Evolutionary conservation across 176 grass and related monocot species (phyloP).

Genomic region (Pharus latifolius): DNA sequence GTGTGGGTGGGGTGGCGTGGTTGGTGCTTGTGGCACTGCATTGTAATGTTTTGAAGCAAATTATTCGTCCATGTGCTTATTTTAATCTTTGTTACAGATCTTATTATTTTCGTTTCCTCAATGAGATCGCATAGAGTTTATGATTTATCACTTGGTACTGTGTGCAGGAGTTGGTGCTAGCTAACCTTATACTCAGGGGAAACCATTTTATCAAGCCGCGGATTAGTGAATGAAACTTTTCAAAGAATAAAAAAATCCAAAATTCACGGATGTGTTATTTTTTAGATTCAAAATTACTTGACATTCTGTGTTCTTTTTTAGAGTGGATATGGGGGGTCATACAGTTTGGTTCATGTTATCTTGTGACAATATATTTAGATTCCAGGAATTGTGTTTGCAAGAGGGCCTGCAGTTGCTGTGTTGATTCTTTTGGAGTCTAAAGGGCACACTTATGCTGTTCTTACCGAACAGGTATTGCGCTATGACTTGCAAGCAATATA

Average conservation of each 20-base stretch:
- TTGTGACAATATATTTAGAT: slow-evolving; percentile 45
- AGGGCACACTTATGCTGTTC: slow-evolving; percentile 63
- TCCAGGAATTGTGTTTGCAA: slow-evolving; percentile 96
- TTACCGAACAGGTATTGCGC: slow-evolving; percentile 66
- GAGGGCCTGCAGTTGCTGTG: slow-evolving; percentile 78
- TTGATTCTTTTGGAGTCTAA: slow-evolving; percentile 80
- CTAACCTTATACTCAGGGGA: no score
- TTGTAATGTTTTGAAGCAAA: not conserved
- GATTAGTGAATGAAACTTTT: no score
- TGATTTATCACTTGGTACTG: no score
- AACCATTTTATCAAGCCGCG: no score
- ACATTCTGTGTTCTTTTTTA: not conserved
- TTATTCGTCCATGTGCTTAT: not conserved
- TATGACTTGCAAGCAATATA: not conserved
- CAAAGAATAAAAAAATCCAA: no score
- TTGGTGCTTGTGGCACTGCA: not conserved
- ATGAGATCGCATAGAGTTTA: no score
- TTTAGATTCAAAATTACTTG: not conserved
- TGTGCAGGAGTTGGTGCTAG: no score
- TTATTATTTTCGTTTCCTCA: no score
- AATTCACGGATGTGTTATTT: no score
- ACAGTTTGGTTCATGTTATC: not conserved
- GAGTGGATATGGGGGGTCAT: not conserved
- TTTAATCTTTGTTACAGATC: not conserved
- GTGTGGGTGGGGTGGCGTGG: no score